A percentile compares a stretch with the other conserved stretches of the same genome.
phyloP scores from a whole-genome alignment of 2,329 filamentous ascomycete genomes.

The Stachybotrys echinatus region DNA sequence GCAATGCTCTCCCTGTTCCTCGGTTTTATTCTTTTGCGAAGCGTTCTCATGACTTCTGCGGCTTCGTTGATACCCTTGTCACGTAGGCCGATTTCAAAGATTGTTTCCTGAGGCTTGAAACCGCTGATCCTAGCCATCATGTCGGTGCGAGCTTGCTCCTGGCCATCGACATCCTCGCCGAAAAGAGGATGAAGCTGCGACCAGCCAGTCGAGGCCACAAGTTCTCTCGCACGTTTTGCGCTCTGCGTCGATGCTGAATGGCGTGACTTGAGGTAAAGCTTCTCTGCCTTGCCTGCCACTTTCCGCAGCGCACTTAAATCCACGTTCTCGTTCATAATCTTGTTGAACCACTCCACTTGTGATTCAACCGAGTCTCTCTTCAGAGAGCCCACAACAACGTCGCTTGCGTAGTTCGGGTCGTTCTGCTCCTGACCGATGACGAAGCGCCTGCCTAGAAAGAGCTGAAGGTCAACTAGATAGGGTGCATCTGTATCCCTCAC shows the following conservation, averaged over 20 bases:
- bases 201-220: slow-evolving; percentile 67
- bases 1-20: slow-evolving; percentile 38
- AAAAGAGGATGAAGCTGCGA: slow-evolving; percentile 77
- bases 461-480: slow-evolving; percentile 87
- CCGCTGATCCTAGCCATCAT: slow-evolving; percentile 87
- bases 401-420: slow-evolving; percentile 67
- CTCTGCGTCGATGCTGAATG: slow-evolving; percentile 88
- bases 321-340: slow-evolving; percentile 66
- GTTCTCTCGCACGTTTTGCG: slow-evolving; percentile 76
- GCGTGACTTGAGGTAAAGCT: slow-evolving; percentile 82
- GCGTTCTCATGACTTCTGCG: slow-evolving; percentile 69
- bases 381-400: slow-evolving; percentile 77
- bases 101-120: slow-evolving; percentile 85
- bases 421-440: slow-evolving; percentile 65
- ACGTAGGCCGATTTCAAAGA: slow-evolving; percentile 86
- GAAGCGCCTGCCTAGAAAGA: slow-evolving; percentile 84
- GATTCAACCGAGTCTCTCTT: slow-evolving; percentile 68
- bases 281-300: slow-evolving; percentile 85
- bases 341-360: slow-evolving; percentile 77
- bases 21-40: slow-evolving; percentile 63
- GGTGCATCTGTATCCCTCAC: slow-evolving; percentile 83
- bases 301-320: slow-evolving; percentile 67
- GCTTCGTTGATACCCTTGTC: slow-evolving; percentile 61
- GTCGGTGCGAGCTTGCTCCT: slow-evolving; percentile 68
- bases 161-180: slow-evolving; percentile 57